Evolutionary conservation across 192 early-diverging fungal species (phyloP).

Genomic region (Coemansia reversa): DNA sequence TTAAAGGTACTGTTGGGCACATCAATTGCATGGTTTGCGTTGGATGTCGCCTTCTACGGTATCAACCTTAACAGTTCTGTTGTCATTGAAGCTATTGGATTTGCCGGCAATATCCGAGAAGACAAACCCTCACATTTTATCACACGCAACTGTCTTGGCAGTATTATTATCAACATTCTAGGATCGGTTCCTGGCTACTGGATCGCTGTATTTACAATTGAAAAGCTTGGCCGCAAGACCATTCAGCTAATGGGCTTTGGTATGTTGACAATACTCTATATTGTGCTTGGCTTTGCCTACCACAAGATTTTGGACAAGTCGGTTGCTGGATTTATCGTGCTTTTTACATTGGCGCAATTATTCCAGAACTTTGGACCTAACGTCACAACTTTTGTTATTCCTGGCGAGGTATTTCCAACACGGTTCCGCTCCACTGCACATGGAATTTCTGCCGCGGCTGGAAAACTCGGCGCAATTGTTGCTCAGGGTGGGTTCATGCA

Average conservation of each 20-base stretch:
- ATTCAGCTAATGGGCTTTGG: constrained; percentile 93
- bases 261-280: constrained; percentile 73
- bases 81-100: constrained; percentile 72
- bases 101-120: constrained; percentile 41
- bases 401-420: constrained; percentile 81
- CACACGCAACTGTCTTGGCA: constrained; percentile 78
- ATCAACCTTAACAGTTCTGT: constrained; percentile 79
- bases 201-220: constrained; percentile 90
- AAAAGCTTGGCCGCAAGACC: constrained; percentile 84
- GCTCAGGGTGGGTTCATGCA: constrained; percentile 71
- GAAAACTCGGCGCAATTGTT: constrained; percentile 77
- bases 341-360: constrained; percentile 56
- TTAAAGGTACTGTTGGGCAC: constrained; percentile 77
- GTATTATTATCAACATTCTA: constrained; percentile 83
- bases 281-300: constrained; percentile 72
- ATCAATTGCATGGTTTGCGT: constrained; percentile 62
- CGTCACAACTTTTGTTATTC: constrained; percentile 83
- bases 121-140: constrained; percentile 49
- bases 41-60: constrained; percentile 64
- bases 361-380: constrained; percentile 82
- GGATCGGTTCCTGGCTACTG: constrained; percentile 95
- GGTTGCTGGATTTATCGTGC: constrained; percentile 58
- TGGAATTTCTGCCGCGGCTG: constrained; percentile 78
- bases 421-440: constrained; percentile 77
- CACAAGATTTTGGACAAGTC: constrained; percentile 63